Base-by-base conservation (phyloP, 306 rosid genomes). In the Citrullus amarus region DNA sequence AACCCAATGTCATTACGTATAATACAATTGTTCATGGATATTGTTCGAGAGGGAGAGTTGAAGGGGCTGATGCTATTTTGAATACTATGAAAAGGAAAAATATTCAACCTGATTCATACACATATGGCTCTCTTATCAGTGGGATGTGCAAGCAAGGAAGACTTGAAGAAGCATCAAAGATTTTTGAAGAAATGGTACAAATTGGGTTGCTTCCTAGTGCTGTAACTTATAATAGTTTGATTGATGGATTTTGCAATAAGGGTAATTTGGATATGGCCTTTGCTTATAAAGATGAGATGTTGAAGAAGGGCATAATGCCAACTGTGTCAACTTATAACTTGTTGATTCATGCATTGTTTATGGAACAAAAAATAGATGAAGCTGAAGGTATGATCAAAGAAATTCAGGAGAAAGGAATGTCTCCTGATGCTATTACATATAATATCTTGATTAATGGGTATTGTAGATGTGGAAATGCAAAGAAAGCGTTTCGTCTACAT, bases 371-470 rank as follows among this genome's bases (percentile, higher is more conserved):
- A 81, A 79, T 80, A 58, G 84, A 57, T 44, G 91, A 92, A 57
- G 96, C 91, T 73, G 92, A 88, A 59, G 78, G 78, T 16, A 70
- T 93, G 91, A 25, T 84, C 0, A 79, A 78, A 78, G 96, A 92
- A 81, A 89, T 93, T 96, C 73, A 55, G 71, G 89, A 85, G 83
- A 90, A 86, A 69, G 91, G 92, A 18, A 39, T 93, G 78, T 50
- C 71, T 76, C 88, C 89, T 4, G 96, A 93, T 86, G 88, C 79
- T 67, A 85, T 93, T 81, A 93, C 97, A 0, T 88, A 89, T 86
- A 93, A 92, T 75, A 92, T 93, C 58, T 62, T 89, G 84, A 92
- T 93, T 65, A 93, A 92, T 61, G 94, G 94, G 18, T 89, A 86
- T 80, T 89, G 96, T 75, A 88, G 97, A 80, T 79, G 90, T 36